Conservation (phyloP, 257 asterid species). For the Scutellaria galericulata region DNA sequence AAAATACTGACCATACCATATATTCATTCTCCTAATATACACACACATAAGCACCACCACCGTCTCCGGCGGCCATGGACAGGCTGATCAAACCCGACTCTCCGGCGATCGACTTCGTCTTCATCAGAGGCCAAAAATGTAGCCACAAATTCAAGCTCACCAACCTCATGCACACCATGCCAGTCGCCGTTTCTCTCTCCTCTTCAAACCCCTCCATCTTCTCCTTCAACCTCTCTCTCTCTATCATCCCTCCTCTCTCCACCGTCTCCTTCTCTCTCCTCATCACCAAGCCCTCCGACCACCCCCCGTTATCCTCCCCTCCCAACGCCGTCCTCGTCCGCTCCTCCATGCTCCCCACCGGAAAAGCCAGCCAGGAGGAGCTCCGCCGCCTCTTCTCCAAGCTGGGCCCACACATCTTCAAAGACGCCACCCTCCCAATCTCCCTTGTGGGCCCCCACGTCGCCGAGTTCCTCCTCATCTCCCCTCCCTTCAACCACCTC, state of each 20-base stretch:
- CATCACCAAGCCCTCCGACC: conserved; percentile 40
- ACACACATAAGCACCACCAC: neutral
- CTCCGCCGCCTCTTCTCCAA: conserved; percentile 66
- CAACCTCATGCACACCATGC: conserved; percentile 89
- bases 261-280: conserved; percentile 50
- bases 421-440: conserved; percentile 64
- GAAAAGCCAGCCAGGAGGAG: conserved; percentile 67
- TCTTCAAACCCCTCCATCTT: conserved; percentile 53
- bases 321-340: conserved; percentile 53
- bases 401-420: conserved; percentile 69
- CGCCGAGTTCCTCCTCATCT: conserved; percentile 56
- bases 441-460: conserved; percentile 60
- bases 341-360: conserved; percentile 79
- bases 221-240: conserved; percentile 52
- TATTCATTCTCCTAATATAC: too few species aligned
- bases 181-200: conserved; percentile 77
- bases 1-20: neutral
- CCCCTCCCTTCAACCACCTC: conserved; percentile 38
- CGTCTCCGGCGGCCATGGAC: conserved; percentile 53
- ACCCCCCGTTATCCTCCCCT: conserved; percentile 64
- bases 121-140: conserved; percentile 54
- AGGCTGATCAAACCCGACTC: conserved; percentile 69
- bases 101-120: conserved; percentile 45
- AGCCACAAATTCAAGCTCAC: conserved; percentile 59
- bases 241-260: conserved; percentile 71